Evolutionary conservation across 495 filamentous ascomycete genomes (phyloP), one percentile per base, ranked within the genome.

Genomic region (Neurospora sp.): DNA sequence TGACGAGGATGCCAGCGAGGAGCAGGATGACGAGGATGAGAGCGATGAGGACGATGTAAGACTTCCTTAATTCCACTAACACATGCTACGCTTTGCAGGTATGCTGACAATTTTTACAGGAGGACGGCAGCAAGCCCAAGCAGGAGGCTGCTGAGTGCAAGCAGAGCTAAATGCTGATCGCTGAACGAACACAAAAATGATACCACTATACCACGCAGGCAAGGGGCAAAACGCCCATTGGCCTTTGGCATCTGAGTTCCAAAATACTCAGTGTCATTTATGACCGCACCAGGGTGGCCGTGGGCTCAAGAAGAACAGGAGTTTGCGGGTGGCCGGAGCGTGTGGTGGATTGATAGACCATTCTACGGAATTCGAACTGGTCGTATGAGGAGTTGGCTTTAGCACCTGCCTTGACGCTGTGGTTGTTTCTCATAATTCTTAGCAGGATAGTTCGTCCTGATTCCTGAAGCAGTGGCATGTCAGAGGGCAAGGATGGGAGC

Each of bases 141-240:
- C 94, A 97, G 83, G 96, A 99, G 85, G 91, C 96, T 74, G 93
- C 96, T 74, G 96, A 99, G 86, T 99, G 96, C 92, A 99, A 98
- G 88, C 96, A 98, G 87, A 98, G 94, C 85, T 99, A 90, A 86
- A 88, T 73, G 69, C 53, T n/a, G 37, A 40, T 10, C 20, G 59
- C 3, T 65, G 53, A 65, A 65, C 40, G 53, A 65, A 35, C 69
- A 70, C 69, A 20, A 71, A 18, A 44, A 37, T 38, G 44, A 68
- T 65, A 65, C 53, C 53, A 65, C 53, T 65, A 65, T 65, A 65
- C 53, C 27, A 65, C 27, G 53, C 53, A 65, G 53, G 53, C 53
- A 37, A 35, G 31, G 31, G 53, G 53, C 27, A 35, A 27, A 65
- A 65, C 14, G 53, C 48, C 71, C 71, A 40, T 71, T 40, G 35